These are phyloP conservation scores for Plantago elongata DNA, from an alignment of 257 asterid species.

Conservation along the genomic window DNA sequence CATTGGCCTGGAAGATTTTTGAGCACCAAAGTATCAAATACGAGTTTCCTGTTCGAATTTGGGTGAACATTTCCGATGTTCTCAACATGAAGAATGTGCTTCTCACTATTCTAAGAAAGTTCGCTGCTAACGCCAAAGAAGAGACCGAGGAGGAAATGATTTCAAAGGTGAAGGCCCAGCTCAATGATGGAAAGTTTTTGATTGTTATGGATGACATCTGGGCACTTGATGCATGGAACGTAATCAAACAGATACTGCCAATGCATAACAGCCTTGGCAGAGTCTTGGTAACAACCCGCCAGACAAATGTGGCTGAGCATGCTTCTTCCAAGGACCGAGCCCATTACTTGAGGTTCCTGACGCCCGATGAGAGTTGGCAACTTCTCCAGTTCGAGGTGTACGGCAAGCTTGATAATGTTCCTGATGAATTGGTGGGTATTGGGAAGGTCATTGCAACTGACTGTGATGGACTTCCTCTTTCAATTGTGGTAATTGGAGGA, in stretches of 20 bases:
- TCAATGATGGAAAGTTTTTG: background rate
- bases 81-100: background rate
- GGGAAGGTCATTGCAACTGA: background rate
- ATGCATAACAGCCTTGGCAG: background rate
- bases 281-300: conserved; percentile 2
- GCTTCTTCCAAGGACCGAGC: background rate
- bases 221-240: background rate
- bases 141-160: background rate
- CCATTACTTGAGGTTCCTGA: background rate
- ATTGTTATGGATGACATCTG: background rate
- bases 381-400: conserved; percentile 4
- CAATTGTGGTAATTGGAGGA: background rate
- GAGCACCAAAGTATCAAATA: background rate
- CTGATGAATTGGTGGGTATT: background rate
- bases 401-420: background rate
- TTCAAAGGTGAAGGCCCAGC: background rate
- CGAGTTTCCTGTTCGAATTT: background rate
- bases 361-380: background rate
- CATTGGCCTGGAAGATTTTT: background rate
- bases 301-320: background rate
- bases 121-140: background rate
- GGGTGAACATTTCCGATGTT: background rate
- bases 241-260: background rate
- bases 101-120: background rate
- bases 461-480: background rate